Base-by-base conservation (phyloP, 1,284 basidiomycete species). In the Mycosarcoma mackinlayi region DNA sequence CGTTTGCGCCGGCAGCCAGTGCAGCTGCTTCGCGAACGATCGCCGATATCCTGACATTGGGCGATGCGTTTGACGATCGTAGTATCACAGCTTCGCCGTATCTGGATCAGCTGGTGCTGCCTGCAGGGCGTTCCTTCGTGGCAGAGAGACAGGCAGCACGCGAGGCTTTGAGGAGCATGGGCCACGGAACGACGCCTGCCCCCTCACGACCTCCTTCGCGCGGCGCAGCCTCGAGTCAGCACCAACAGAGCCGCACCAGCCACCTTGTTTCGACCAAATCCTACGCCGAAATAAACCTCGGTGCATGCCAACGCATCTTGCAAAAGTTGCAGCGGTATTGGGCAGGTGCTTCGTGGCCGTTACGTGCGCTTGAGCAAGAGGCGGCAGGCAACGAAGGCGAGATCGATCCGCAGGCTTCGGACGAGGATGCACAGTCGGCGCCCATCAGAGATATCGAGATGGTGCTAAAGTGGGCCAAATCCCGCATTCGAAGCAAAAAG, bases 391-490 rank as follows among this genome's bases (percentile, higher is more conserved):
- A 62, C 30, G 49, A 42, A 2, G 62, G 53, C 21, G 63, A 69
- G 27, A 55, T 70, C 30, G 74, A 73, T 19, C 70, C 66, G 24
- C 70, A 76, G 13, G 71, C 61, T 4, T 66, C 61, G 41, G 74
- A 76, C 31, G 74, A 74, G 42, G 74, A 76, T 44, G 74, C 74
- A 0, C 74, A 76, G 41, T 59, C 50, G 4, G 75, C 75, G 10
- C 73, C 68, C 7, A 74, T 76, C 31, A 42, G 73, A 16, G 74
- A 76, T 52, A 59, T 76, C 33, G 74, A 76, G 52, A 76, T 76
- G 72, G 74, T 76, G 42, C 59, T 76, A 42, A 64, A 68, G 45
- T 76, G 74, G 74, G 74, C 74, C 30, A 71, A 69, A 35, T 62
- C 59, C 6, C 40, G 67, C 13, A 63, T 73, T 13, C 39, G 55